Conservation (phyloP, 495 filamentous ascomycete species). For the Aspergillus bertholletiae region DNA sequence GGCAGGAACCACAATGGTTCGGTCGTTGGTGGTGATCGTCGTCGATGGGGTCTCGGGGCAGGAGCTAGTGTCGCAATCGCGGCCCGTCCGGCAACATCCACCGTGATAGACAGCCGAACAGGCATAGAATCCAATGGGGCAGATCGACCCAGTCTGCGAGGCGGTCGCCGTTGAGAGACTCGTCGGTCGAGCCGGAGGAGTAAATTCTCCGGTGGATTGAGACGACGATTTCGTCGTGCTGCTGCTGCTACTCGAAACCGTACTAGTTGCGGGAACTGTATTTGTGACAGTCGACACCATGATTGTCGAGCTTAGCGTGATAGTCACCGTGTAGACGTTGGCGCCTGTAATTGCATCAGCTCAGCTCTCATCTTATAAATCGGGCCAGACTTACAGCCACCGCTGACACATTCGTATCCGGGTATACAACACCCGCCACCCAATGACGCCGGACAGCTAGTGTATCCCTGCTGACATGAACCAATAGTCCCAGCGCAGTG, state of each 20-base stretch:
- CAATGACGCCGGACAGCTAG: slow-evolving; percentile 59
- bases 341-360: slow-evolving; percentile 30
- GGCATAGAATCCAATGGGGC: slow-evolving; percentile 74
- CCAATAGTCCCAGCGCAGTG: slow-evolving; percentile 64
- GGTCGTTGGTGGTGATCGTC: slow-evolving; percentile 57
- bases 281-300: slow-evolving; percentile 38
- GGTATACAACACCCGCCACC: slow-evolving; percentile 89
- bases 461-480: slow-evolving; percentile 60
- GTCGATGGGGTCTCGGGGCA: slow-evolving; percentile 59
- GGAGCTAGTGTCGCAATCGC: slow-evolving; percentile 72
- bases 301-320: slow-evolving; percentile 43
- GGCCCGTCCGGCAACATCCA: slow-evolving; percentile 78
- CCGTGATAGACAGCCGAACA: slow-evolving; percentile 62
- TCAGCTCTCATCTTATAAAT: neutral
- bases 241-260: slow-evolving; percentile 21
- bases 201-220: slow-evolving; percentile 26
- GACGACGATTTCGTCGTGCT: slow-evolving; percentile 15
- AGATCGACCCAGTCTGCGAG: slow-evolving; percentile 41
- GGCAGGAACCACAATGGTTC: slow-evolving; percentile 64
- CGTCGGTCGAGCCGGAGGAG: slow-evolving; percentile 49
- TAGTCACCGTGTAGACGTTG: slow-evolving; percentile 42
- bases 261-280: slow-evolving; percentile 29
- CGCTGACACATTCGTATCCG: slow-evolving; percentile 70
- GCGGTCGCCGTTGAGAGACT: slow-evolving; percentile 31
- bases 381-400: slow-evolving; percentile 66